A percentile compares a stretch with the other conserved stretches of the same genome.
phyloP scores from a whole-genome alignment of 2,329 filamentous ascomycete genomes.

The Arthrocladium fulminans region DNA sequence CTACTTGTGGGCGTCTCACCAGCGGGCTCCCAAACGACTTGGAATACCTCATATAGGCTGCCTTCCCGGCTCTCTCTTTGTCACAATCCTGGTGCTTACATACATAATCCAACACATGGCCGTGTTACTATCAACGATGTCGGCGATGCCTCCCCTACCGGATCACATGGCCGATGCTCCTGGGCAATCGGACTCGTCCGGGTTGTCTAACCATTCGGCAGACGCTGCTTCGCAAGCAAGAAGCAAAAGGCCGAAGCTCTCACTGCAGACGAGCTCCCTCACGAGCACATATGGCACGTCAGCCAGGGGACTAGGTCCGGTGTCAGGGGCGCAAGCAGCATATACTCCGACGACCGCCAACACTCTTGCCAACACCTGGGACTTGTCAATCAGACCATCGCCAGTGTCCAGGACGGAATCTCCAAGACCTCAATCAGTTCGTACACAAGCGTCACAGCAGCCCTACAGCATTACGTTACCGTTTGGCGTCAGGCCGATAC shows the following conservation, averaged over 20 bases:
- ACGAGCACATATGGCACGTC: slow-evolving; percentile 46
- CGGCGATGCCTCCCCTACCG: neutral
- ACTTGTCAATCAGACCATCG: slow-evolving; percentile 33
- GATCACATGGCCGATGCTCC: slow-evolving; percentile 7
- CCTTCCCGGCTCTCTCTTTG: neutral
- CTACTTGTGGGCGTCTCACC: slow-evolving; percentile 2
- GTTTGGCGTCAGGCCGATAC: slow-evolving; percentile 37
- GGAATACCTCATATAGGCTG: neutral
- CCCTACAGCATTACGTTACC: slow-evolving; percentile 34
- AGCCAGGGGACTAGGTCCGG: slow-evolving; percentile 44
- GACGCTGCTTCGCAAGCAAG: neutral
- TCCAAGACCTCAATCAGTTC: slow-evolving; percentile 21
- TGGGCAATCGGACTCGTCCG: slow-evolving; percentile 1
- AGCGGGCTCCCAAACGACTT: neutral
- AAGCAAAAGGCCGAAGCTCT: slow-evolving; percentile 47
- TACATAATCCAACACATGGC: slow-evolving; percentile 5
- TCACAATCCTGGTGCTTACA: neutral
- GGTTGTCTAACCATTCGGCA: neutral
- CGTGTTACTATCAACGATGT: neutral
- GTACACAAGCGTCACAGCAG: slow-evolving; percentile 13
- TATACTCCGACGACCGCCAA: slow-evolving; percentile 53
- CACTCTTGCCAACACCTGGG: slow-evolving; percentile 54
- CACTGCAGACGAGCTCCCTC: slow-evolving; percentile 48
- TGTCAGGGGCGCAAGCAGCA: slow-evolving; percentile 38
- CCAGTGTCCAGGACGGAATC: slow-evolving; percentile 30